phyloP scores from a whole-genome alignment of 2,329 filamentous ascomycete species.

The Exophiala spinifera region DNA sequence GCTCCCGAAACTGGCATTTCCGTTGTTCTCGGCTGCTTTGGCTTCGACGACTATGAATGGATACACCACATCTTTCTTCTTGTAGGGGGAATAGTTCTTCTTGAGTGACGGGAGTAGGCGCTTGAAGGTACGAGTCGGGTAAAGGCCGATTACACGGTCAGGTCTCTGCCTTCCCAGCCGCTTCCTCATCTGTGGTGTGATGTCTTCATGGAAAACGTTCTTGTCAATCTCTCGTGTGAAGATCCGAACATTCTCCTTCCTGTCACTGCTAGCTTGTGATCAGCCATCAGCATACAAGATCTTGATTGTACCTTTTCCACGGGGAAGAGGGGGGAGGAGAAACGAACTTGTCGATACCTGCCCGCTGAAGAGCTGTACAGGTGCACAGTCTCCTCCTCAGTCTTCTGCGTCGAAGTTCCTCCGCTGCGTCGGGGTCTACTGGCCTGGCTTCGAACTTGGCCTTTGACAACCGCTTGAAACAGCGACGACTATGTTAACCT shows the following conservation, averaged over 20 bases:
- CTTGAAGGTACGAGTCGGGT: background rate
- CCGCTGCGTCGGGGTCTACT: background rate
- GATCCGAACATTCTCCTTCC: background rate
- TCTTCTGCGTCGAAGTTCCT: background rate
- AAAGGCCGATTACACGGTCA: conserved; percentile 7
- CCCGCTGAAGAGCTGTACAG: background rate
- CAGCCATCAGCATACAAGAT: too few relatives aligned
- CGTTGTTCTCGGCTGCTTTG: conserved; percentile 23
- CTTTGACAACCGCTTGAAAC: background rate
- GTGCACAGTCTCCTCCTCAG: background rate
- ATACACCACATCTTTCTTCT: conserved; percentile 15
- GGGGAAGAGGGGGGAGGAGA: too few relatives aligned
- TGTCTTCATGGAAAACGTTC: background rate
- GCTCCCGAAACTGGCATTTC: conserved; percentile 21
- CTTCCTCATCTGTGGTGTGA: background rate
- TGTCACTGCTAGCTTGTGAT: background rate
- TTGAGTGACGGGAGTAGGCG: background rate
- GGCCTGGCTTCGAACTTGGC: background rate
- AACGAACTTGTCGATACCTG: background rate
- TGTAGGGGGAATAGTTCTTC: conserved; percentile 1
- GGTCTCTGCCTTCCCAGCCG: background rate
- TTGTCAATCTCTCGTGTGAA: background rate
- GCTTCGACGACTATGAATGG: conserved; percentile 32
- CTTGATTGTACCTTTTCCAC: too few relatives aligned
- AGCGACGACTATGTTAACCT: background rate